These are phyloP conservation scores for Skeletonema potamos DNA, from an alignment of 108 stramenopile genomes.

Conservation along the genomic window DNA sequence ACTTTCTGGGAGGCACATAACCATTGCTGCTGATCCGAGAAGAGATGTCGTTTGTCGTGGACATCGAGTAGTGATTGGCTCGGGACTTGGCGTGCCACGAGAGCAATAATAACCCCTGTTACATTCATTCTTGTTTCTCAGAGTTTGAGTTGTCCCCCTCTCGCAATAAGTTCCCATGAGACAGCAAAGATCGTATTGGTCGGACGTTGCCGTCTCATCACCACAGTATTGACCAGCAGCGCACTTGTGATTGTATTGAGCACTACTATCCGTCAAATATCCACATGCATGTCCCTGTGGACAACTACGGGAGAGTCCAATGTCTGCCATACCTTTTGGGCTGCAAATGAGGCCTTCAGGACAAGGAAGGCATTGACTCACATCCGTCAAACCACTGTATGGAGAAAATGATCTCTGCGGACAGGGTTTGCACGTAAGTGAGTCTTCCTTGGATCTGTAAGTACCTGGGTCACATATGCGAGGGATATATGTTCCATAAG, in stretches of 20 bases:
- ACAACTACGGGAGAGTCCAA: conserved; percentile 50
- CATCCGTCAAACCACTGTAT: conserved; percentile 67
- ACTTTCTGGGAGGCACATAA: conserved; percentile 46
- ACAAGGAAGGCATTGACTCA: conserved; percentile 83
- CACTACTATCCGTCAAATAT: conserved; percentile 54
- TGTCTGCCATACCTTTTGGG: conserved; percentile 57
- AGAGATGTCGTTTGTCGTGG: conserved; percentile 60
- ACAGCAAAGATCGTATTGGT: conserved; percentile 59
- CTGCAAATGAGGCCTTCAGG: conserved; percentile 75
- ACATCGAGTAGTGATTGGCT: conserved; percentile 45
- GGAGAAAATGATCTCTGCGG: conserved; percentile 77
- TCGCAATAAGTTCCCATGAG: conserved; percentile 61
- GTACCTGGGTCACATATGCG: conserved; percentile 77
- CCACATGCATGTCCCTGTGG: conserved; percentile 78
- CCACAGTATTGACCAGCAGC: conserved; percentile 64
- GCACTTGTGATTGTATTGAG: conserved; percentile 67
- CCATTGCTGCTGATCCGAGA: conserved; percentile 49
- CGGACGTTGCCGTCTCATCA: conserved; percentile 45
- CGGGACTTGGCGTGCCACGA: conserved; percentile 49
- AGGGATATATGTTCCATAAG: conserved; percentile 85
- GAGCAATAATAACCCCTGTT: conserved; percentile 70
- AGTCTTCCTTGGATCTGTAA: conserved; percentile 75
- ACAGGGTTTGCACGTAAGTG: conserved; percentile 76
- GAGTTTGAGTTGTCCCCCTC: conserved; percentile 54
- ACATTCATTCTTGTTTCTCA: conserved; percentile 66